Evolutionary conservation across 75 land plant genomes (phyloP).

Genomic region (Pinus tabuliformis): DNA sequence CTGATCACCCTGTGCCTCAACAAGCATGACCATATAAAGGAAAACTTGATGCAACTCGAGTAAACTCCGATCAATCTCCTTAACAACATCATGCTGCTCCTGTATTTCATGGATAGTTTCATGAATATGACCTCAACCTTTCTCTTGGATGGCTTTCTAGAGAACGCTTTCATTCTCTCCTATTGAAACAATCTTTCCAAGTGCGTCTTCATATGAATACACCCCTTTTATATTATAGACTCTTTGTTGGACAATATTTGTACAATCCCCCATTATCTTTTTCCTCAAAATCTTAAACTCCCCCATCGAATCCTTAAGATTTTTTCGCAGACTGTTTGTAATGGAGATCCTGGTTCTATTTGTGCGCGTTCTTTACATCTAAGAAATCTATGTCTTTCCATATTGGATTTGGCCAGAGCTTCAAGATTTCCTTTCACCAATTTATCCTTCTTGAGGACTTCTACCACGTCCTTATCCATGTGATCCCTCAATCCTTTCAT

Average conservation of each 20-base stretch:
- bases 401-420: constrained; percentile 31
- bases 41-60: constrained; percentile 86
- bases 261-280: constrained; percentile 30
- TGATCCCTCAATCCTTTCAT: constrained; percentile 36
- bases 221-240: constrained; percentile 34
- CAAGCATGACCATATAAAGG: constrained; percentile 91
- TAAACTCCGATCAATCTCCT: constrained; percentile 81
- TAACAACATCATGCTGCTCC: constrained; percentile 72
- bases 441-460: constrained; percentile 30
- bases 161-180: constrained; percentile 62
- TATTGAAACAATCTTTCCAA: constrained; percentile 34
- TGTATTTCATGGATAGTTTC: constrained; percentile 82
- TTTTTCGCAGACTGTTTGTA: constrained; percentile 30
- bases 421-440: constrained; percentile 30
- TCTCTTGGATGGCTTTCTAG: constrained; percentile 67
- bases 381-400: constrained; percentile 18
- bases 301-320: constrained; percentile 36
- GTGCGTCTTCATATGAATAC: constrained; percentile 28
- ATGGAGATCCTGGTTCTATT: constrained; percentile 33
- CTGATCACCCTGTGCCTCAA: constrained; percentile 85
- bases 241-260: constrained; percentile 30
- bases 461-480: constrained; percentile 41
- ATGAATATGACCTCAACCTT: constrained; percentile 68
- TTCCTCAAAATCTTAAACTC: constrained; percentile 30
- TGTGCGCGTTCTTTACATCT: constrained; percentile 39